These are phyloP conservation scores for Colletotrichum coccodes DNA, from an alignment of 2,329 filamentous ascomycete species.

Conservation along the genomic window DNA sequence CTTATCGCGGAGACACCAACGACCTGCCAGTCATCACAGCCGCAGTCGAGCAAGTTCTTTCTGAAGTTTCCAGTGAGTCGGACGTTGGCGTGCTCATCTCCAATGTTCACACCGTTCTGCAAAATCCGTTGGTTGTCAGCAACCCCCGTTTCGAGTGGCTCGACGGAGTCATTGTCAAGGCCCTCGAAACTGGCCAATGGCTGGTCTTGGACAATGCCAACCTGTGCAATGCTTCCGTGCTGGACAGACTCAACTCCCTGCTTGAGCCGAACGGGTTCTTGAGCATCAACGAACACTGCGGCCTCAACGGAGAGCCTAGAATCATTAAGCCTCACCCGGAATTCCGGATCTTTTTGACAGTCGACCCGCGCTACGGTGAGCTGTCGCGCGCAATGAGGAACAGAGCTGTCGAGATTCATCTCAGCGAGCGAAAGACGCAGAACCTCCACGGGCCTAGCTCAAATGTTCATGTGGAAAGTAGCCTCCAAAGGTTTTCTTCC, in stretches of 20 bases:
- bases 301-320: constrained; percentile 81
- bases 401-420: constrained; percentile 87
- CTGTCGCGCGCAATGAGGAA: constrained; percentile 97
- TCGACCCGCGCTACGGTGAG: constrained; percentile 92
- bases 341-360: constrained; percentile 93
- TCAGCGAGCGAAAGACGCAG: constrained; percentile 60
- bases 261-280: constrained; percentile 90
- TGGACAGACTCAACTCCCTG: constrained; percentile 93
- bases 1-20: constrained; percentile 48
- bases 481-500: constrained; percentile 57
- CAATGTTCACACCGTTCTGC: constrained; percentile 60
- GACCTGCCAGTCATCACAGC: constrained; percentile 49
- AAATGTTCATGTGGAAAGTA: constrained; percentile 60
- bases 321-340: constrained; percentile 84
- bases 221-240: constrained; percentile 91
- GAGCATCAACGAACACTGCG: constrained; percentile 93
- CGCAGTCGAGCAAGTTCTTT: constrained; percentile 51
- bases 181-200: constrained; percentile 88
- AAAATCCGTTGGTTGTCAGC: constrained; percentile 66
- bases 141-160: constrained; percentile 95
- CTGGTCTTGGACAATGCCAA: constrained; percentile 97
- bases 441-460: constrained; percentile 47
- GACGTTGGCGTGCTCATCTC: constrained; percentile 58
- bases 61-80: constrained; percentile 53
- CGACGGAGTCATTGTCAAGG: constrained; percentile 90